These are phyloP conservation scores for Neonectria punicea DNA, from an alignment of 2,329 filamentous ascomycete genomes.

Conservation along the genomic window DNA sequence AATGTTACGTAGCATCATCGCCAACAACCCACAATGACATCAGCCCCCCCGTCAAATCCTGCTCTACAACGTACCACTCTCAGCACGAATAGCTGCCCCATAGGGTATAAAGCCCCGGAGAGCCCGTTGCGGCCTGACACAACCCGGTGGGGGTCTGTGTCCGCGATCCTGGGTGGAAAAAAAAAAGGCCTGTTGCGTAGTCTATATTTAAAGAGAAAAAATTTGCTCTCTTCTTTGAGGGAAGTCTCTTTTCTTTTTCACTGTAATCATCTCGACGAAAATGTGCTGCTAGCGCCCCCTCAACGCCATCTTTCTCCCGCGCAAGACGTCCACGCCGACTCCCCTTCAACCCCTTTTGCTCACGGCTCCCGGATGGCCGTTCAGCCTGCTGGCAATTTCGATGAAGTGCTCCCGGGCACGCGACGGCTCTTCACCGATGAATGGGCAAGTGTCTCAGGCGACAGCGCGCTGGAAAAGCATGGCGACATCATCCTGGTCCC, in stretches of 20 bases:
- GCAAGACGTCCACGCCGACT: neutral
- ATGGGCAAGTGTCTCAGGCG: slow-evolving; percentile 40
- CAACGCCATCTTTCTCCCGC: neutral
- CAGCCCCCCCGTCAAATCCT: slow-evolving; percentile 1
- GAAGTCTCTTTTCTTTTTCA: neutral
- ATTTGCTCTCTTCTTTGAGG: neutral
- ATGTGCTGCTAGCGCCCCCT: slow-evolving; percentile 1
- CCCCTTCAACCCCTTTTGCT: neutral
- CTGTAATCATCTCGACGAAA: neutral
- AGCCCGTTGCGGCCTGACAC: slow-evolving; percentile 9
- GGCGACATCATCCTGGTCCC: slow-evolving; percentile 63
- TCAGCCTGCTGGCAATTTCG: slow-evolving; percentile 27
- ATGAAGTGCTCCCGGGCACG: slow-evolving; percentile 46
- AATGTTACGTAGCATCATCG: neutral
- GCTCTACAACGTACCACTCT: slow-evolving; percentile 20
- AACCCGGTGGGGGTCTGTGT: slow-evolving; percentile 6
- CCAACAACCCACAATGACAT: slow-evolving; percentile 28
- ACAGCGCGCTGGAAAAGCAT: slow-evolving; percentile 42
- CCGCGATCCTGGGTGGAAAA: neutral
- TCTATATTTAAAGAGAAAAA: neutral
- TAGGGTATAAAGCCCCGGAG: slow-evolving; percentile 9
- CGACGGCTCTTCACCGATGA: slow-evolving; percentile 43
- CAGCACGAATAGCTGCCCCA: slow-evolving; percentile 12
- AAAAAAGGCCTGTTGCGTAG: neutral
- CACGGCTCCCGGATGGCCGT: slow-evolving; percentile 32